Base-by-base conservation (phyloP, 2,329 filamentous ascomycete species). In the Dothiorella sarmentorum region DNA sequence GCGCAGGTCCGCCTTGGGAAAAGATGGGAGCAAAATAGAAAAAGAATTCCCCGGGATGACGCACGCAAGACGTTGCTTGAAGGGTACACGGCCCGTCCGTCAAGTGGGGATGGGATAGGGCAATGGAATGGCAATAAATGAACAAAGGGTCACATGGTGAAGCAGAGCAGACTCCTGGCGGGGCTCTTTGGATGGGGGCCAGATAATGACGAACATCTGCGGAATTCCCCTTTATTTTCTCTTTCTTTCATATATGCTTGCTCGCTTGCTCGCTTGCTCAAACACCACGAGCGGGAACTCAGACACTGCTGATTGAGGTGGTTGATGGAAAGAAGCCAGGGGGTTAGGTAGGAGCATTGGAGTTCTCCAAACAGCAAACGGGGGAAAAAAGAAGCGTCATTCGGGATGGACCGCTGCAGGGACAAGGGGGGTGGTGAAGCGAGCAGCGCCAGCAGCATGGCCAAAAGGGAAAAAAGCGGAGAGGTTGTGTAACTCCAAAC, bases 391-490 rank as follows among this genome's bases (percentile, higher is more conserved):
- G 27, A 53, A 27, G 22, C 35, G 33, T 53, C 26, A 53, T 40
- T 53, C 49, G 35, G 49, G 49, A 53, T 53, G 49, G 49, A 53
- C 49, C 49, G 49, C 49, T 38, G 49, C 35, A 53, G 49, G 49
- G 49, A 53, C 49, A 53, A 35, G 49, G 49, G n/a, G n/a, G n/a
- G n/a, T n/a, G n/a, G n/a, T n/a, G n/a, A 22, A 40, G 33, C n/a
- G 15, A 26, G 49, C 20, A n/a, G 27, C 18, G 24, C 20, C n/a
- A n/a, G n/a, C n/a, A n/a, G n/a, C n/a, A n/a, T n/a, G n/a, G n/a
- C n/a, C n/a, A n/a, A 26, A 37, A 51, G 31, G 7, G 27, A 33
- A 49, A 33, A 47, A 52, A 51, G 38, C 37, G 47, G 31, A 31
- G 31, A 40, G 49, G 49, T 20, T 15, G 49, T 53, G 49, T 40